Evolutionary conservation across 2,329 filamentous ascomycete species (phyloP).

Genomic region (Trichoderma sp.): DNA sequence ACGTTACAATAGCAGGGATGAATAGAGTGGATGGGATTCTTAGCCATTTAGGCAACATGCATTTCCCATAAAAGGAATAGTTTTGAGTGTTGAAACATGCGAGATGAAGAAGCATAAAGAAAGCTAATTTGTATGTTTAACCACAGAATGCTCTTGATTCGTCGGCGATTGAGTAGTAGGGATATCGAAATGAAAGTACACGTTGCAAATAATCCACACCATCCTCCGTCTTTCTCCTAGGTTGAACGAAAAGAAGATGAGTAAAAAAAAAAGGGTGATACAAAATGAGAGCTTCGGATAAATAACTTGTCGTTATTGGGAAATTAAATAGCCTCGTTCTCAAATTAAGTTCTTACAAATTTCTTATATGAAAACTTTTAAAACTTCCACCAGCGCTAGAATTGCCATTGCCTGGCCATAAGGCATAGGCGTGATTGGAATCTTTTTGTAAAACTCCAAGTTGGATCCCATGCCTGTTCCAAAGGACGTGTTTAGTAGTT

Average conservation of each 20-base stretch:
- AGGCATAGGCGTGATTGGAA: slow-evolving; percentile 11
- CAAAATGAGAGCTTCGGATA: too few species aligned
- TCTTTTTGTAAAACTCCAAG: slow-evolving; percentile 19
- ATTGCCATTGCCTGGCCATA: slow-evolving; percentile 19
- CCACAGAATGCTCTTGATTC: not conserved
- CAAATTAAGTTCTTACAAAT: not conserved
- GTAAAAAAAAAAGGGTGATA: too few species aligned
- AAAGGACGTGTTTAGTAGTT: slow-evolving; percentile 15
- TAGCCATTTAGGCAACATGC: not conserved
- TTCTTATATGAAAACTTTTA: not conserved
- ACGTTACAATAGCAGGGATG: not conserved
- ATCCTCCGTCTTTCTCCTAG: too few species aligned
- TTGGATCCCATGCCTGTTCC: slow-evolving; percentile 10
- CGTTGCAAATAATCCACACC: too few species aligned
- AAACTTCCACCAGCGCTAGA: not conserved
- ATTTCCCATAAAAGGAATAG: not conserved
- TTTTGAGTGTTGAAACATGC: not conserved
- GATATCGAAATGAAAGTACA: too few species aligned
- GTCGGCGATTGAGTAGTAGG: too few species aligned
- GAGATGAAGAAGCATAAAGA: not conserved
- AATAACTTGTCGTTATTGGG: too few species aligned
- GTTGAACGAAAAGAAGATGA: too few species aligned
- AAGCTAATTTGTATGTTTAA: not conserved
- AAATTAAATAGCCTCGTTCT: not conserved
- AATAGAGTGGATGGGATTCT: not conserved